Base-by-base conservation (phyloP, 2,329 filamentous ascomycete species). In the Aspergillus sp. region DNA sequence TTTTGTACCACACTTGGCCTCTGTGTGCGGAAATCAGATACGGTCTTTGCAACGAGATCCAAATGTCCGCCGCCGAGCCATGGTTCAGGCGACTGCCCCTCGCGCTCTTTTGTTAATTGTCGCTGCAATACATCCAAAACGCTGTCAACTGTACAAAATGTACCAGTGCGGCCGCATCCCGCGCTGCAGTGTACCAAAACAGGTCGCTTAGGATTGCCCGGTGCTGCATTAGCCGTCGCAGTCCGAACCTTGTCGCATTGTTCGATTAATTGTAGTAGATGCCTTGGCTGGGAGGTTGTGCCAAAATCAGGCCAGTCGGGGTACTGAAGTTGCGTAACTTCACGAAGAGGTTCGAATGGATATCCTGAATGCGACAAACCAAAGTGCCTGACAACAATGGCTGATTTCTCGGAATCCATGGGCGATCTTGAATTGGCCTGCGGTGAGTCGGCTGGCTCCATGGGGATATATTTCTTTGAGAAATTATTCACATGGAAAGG, bases 251-350 rank as follows among this genome's bases (percentile, higher is more conserved):
- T 83, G 70, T 91, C 95, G 69, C 90, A 91, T 56, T 97, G 86
- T 76, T 97, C 93, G n/a, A 98, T 91, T 17, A 99, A 80, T 2
- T 90, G 91, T 17, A 99, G 83, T 2, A 99, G 84, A 71, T 98
- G 93, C 5, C 88, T 87, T 1, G 95, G 93, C 71, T 96, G 91
- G 0, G 95, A 93, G 0, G 94, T 94, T 0, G 93, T 90, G 22
- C 95, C 95, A 76, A 98, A 97, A 72, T 99, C 95, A 0, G 95
- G 95, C 95, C 95, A 99, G n/a, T 90, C 89, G 0, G 92, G 88
- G 75, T 97, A 98, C 73, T 98, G 93, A 15, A 99, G 81, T 69
- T 99, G 95, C 0, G 93, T 97, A 64, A 99, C 90, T 76, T 98
- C 93, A 25, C 94, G 90, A 67, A 97, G 90, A 0, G 92, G 91